Evolutionary conservation across 768 basidiomycete species (phyloP), one percentile per base, ranked within the genome.

Genomic region (Pulveroboletus sp.): DNA sequence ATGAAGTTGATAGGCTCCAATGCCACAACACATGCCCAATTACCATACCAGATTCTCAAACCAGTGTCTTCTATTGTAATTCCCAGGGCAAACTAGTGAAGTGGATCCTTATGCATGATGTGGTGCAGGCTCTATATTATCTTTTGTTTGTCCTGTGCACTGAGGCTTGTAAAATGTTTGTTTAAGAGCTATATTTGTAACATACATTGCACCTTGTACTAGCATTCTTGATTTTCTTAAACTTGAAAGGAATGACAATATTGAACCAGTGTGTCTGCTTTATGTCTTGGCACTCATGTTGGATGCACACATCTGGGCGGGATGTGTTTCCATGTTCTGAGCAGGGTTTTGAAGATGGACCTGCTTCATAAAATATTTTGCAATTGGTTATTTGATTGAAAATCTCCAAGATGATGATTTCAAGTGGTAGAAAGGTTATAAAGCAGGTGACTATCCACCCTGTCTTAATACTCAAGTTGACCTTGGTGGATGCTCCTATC

Each of bases 91-190:
- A 39, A 4, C 2, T 2, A 5, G 30, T 59, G 52, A 31, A 60
- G 47, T 0, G 55, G 63, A 43, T 71, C 70, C 32, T 61, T 52
- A 2, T 52, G 52, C 63, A 71, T 65, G 38, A 61, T 57, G n/a
- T 60, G 51, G 27, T 59, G 54, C 17, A 66, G 38, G 39, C 52
- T 58, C 63, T 62, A 65, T 18, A 71, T 46, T 1, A 67, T 46
- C 38, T 69, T 58, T 17, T 1, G 3, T 36, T 51, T 33, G 21
- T 57, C 54, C 59, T 60, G 30, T 31, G 8, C 10, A 10, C 10
- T 10, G 10, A 31, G 6, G 8, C 30, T 3, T 2, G 30, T 10
- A 8, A n/a, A n/a, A n/a, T n/a, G n/a, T n/a, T n/a, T n/a, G n/a
- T n/a, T n/a, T 31, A 31, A 40, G 26, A 1, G 9, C 6, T 31